phyloP scores from a whole-genome alignment of 1,284 basidiomycete genomes.

The Mycena sp. region DNA sequence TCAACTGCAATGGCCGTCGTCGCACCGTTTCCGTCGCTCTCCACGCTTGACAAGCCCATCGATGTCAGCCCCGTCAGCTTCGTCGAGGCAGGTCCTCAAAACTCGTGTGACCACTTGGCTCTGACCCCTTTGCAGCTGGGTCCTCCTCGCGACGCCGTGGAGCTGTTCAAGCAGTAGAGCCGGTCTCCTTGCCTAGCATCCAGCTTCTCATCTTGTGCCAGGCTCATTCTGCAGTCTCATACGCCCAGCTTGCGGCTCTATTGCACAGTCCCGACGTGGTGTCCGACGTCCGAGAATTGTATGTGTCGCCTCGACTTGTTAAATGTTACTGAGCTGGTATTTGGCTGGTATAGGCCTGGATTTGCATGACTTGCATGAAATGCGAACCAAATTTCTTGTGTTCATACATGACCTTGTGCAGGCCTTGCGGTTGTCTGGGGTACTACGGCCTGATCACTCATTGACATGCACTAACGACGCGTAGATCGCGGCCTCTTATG shows the following conservation, averaged over 20 bases:
- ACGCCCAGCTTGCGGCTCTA: conserved; percentile 59
- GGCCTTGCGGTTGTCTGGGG: conserved; percentile 69
- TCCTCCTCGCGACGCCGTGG: conserved; percentile 62
- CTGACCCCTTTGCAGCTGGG: conserved; percentile 52
- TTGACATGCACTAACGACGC: conserved; percentile 11
- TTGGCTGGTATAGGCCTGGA: conserved; percentile 58
- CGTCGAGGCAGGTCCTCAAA: conserved; percentile 10
- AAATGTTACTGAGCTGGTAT: neutral
- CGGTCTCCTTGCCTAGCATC: neutral
- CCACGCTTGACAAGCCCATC: conserved; percentile 5
- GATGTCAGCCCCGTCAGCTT: conserved; percentile 19
- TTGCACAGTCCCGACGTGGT: conserved; percentile 75
- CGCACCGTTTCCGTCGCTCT: conserved; percentile 33
- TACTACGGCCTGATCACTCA: conserved; percentile 42
- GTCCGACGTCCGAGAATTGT: conserved; percentile 67
- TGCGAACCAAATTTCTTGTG: conserved; percentile 69
- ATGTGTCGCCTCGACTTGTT: conserved; percentile 46
- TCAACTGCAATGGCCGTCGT: conserved; percentile 21
- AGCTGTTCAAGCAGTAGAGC: conserved; percentile 67
- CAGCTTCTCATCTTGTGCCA: conserved; percentile 33
- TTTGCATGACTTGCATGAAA: conserved; percentile 74
- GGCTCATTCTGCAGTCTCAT: conserved; percentile 55
- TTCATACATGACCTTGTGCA: conserved; percentile 75
- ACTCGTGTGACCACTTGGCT: neutral
- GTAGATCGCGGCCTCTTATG: conserved; percentile 70